Evolutionary conservation across 2,329 filamentous ascomycete genomes (phyloP), one percentile per base, ranked within the genome.

Genomic region (Truncatella angustata): DNA sequence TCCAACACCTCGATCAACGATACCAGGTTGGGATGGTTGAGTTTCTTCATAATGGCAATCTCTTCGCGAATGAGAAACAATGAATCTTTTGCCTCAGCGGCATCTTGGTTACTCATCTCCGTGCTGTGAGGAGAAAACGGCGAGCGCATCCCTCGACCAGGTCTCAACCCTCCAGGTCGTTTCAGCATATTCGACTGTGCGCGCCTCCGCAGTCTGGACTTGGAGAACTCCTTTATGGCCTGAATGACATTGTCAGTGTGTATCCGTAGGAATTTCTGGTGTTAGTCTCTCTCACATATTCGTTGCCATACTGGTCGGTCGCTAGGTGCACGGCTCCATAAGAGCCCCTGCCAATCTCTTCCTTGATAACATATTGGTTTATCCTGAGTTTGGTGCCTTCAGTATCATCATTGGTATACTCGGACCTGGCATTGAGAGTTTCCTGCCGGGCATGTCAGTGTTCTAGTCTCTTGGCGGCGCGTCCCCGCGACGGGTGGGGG

Each of bases 11-110:
- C 94, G 58, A 96, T 90, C 48, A 99, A 75, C 42, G 88, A 86
- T 12, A 97, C 93, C n/a, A 99, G 76, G 65, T 99, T 99, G 24
- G 86, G 87, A 65, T 99, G 94, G 65, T 97, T 86, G 43, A 97
- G 80, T 73, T 97, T 97, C 77, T 97, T 99, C 92, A 99, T 97
- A 66, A 97, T 95, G 53, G 94, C 94, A 63, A 97, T 94, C 70
- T 99, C 94, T 69, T 96, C 90, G 55, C 91, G 88, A 68, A 99
- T 97, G 54, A 97, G 76, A 63, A 89, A 89, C 11, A 97, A 76
- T 0, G 93, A 84, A 62, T 86, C 83, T 24, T 76, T 75, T 60
- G 87, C 87, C 66, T 88, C 86, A 37, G 80, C 79, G 42, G 77
- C 73, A 55, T 80, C 75, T 52, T 77, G 70, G 30, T 65, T 63